Conservation (phyloP, 169 alveolate species). For the Plasmodium yoelii region DNA sequence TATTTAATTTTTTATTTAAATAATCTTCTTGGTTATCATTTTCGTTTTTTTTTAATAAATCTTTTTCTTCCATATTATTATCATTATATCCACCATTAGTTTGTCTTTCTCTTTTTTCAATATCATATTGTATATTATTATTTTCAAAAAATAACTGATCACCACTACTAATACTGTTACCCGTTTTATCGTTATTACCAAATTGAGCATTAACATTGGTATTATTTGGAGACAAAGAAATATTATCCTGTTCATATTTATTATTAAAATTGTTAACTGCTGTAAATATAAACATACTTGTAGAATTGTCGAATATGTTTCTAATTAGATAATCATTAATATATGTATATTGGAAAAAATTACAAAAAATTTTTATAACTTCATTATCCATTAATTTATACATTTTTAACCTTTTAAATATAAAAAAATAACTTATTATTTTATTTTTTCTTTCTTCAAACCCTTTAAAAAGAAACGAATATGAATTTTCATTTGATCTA, state of each 20-base stretch:
- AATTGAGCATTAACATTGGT: background rate
- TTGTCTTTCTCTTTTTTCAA: background rate
- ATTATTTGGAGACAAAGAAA: too few relatives aligned
- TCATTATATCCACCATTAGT: background rate
- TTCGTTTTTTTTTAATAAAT: background rate
- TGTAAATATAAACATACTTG: slow-evolving; percentile 33
- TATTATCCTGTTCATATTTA: slow-evolving; percentile 10
- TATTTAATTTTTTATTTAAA: slow-evolving; percentile 58
- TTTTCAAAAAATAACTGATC: too few relatives aligned
- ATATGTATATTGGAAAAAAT: slow-evolving; percentile 60
- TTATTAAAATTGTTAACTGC: slow-evolving; percentile 43
- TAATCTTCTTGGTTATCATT: slow-evolving; percentile 48
- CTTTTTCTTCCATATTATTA: background rate
- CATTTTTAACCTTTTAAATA: slow-evolving; percentile 40
- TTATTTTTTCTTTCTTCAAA: slow-evolving; percentile 71
- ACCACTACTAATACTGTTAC: too few relatives aligned
- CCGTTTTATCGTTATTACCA: too few relatives aligned
- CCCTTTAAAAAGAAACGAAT: slow-evolving; percentile 73
- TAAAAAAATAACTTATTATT: slow-evolving; percentile 44
- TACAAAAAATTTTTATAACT: slow-evolving; percentile 60
- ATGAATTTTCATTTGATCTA: slow-evolving; percentile 69
- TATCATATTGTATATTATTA: too few relatives aligned
- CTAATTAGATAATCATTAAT: slow-evolving; percentile 63
- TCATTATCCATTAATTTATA: slow-evolving; percentile 61
- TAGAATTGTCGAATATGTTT: slow-evolving; percentile 45